Evolutionary conservation across 1,139 yeast genomes (phyloP).

Genomic region (Meyerozyma guilliermondii): DNA sequence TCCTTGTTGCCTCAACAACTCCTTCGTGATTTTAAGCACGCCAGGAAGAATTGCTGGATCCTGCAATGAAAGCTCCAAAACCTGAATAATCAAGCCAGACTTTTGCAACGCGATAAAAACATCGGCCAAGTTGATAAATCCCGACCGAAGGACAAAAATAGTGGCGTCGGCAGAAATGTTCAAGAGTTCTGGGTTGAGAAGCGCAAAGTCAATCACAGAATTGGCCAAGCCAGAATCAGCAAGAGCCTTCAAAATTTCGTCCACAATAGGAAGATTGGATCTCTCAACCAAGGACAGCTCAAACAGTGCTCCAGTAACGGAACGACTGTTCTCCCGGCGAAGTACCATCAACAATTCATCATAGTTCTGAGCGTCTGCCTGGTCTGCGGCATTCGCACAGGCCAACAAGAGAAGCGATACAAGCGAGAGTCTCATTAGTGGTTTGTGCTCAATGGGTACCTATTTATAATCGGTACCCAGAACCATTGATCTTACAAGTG

Average conservation of each 20-base stretch:
- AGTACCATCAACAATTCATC: background rate
- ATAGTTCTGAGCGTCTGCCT: background rate
- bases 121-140: constrained; percentile 20
- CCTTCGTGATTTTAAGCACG: constrained; percentile 19
- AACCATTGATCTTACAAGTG: no score
- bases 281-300: constrained; percentile 6
- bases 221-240: constrained; percentile 21
- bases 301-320: background rate
- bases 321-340: background rate
- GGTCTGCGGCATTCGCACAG: background rate
- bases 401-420: background rate
- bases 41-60: constrained; percentile 28
- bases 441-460: background rate
- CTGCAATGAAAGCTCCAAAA: constrained; percentile 19
- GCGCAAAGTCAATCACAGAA: constrained; percentile 20
- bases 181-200: constrained; percentile 21
- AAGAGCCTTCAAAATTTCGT: constrained; percentile 18
- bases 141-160: constrained; percentile 17
- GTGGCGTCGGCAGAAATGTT: constrained; percentile 20
- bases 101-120: constrained; percentile 23
- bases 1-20: constrained; percentile 19
- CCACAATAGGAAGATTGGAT: constrained; percentile 20
- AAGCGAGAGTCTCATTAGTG: background rate
- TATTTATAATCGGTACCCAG: no score
- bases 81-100: constrained; percentile 25